Conservation (phyloP, 2,329 filamentous ascomycete species). For the Xylaria sp. region DNA sequence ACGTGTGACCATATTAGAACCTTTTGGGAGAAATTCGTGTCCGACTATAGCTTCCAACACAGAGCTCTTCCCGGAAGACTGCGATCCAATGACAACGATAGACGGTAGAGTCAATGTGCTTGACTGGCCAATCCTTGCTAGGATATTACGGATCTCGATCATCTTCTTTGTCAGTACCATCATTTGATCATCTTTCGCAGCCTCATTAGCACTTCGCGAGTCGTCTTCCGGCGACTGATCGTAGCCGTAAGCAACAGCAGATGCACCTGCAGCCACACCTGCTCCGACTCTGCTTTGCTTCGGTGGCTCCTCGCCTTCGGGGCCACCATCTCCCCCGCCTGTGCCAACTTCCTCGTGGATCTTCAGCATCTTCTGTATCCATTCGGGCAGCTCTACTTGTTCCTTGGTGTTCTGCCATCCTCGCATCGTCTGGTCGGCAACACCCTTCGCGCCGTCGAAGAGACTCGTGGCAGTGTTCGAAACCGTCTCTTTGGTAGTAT, state of each 20-base stretch:
- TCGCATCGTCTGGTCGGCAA: slow-evolving; percentile 80
- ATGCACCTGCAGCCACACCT: slow-evolving; percentile 74
- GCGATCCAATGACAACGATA: slow-evolving; percentile 98
- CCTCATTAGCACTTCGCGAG: slow-evolving; percentile 67
- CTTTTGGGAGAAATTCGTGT: slow-evolving; percentile 96
- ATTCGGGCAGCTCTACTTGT: slow-evolving; percentile 74
- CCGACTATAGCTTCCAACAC: slow-evolving; percentile 97
- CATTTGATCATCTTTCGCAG: slow-evolving; percentile 95
- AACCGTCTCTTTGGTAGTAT: slow-evolving; percentile 76
- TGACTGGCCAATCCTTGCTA: slow-evolving; percentile 92
- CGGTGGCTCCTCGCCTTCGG: slow-evolving; percentile 62
- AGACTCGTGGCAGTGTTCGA: slow-evolving; percentile 73
- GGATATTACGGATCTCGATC: slow-evolving; percentile 95
- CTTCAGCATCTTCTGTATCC: slow-evolving; percentile 79
- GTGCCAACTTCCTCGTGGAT: slow-evolving; percentile 68
- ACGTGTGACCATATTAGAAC: slow-evolving; percentile 98
- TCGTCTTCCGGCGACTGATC: slow-evolving; percentile 75
- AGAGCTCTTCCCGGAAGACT: slow-evolving; percentile 98
- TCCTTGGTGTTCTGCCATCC: slow-evolving; percentile 89
- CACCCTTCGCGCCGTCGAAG: slow-evolving; percentile 76
- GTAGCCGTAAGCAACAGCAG: slow-evolving; percentile 82
- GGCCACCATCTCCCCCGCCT: slow-evolving; percentile 56
- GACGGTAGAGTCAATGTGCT: slow-evolving; percentile 88
- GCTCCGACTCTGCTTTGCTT: slow-evolving; percentile 69
- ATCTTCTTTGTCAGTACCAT: slow-evolving; percentile 99